Evolutionary conservation across 352 stramenopile genomes (phyloP).

Genomic region (Globisporangium irregulare): DNA sequence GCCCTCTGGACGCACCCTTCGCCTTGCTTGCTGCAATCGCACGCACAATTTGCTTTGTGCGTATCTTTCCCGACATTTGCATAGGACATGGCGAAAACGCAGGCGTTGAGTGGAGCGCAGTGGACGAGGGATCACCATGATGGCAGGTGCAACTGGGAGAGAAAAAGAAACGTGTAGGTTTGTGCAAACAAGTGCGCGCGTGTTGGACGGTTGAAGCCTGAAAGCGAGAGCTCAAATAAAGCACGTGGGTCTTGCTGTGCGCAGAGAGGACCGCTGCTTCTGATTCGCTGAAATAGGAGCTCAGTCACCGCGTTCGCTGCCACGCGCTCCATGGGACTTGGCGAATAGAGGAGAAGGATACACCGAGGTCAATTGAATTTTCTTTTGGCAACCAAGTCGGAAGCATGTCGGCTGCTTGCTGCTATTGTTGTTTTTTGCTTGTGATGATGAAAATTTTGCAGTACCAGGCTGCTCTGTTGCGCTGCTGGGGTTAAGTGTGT

Average conservation of each 20-base stretch:
- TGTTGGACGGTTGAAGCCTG: no score
- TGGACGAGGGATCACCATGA: slow-evolving; percentile 2
- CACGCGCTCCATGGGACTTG: not conserved
- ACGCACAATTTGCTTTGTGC: not conserved
- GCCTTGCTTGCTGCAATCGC: slow-evolving; percentile 3
- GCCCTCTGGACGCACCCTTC: no score
- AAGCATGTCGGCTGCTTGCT: not conserved
- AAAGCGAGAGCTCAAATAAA: not conserved
- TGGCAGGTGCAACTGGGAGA: not conserved
- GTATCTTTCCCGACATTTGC: slow-evolving; percentile 1
- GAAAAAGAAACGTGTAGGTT: not conserved
- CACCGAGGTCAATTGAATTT: not conserved
- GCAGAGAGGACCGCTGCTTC: not conserved
- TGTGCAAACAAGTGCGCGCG: not conserved
- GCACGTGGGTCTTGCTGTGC: not conserved
- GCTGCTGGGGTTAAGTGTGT: no score
- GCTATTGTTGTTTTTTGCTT: no score
- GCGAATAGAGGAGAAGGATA: not conserved
- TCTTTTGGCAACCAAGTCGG: not conserved
- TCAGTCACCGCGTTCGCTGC: not conserved
- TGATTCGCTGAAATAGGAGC: not conserved
- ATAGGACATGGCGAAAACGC: slow-evolving; percentile 3
- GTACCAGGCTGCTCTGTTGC: not conserved
- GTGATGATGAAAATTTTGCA: not conserved
- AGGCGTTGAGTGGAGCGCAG: not conserved